Evolutionary conservation across 768 basidiomycete genomes (phyloP).

Genomic region (Zangia roseola): DNA sequence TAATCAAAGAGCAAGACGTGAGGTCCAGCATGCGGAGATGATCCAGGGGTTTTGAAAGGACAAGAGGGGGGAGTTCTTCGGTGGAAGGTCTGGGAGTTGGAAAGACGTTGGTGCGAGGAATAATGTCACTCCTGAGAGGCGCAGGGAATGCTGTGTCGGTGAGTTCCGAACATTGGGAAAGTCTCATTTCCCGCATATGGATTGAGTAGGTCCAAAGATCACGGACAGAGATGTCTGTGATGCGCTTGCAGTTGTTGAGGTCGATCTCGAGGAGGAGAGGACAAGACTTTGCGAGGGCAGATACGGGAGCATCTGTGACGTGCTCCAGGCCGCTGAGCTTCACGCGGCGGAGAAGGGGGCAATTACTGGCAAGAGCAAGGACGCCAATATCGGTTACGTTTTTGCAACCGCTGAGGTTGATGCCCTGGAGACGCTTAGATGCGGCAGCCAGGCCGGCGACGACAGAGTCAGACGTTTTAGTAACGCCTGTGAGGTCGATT

Average conservation of each 20-base stretch:
- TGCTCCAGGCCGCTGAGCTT: conserved; percentile 78
- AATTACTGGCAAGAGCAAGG: conserved; percentile 68
- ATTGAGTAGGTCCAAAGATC: conserved; percentile 79
- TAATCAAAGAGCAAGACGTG: conserved; percentile 78
- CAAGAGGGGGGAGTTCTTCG: conserved; percentile 62
- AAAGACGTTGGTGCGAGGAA: conserved; percentile 42
- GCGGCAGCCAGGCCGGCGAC: conserved; percentile 67
- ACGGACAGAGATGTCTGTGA: conserved; percentile 77
- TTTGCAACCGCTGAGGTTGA: conserved; percentile 86
- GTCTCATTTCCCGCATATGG: conserved; percentile 88
- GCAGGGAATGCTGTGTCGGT: conserved; percentile 88
- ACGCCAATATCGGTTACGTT: conserved; percentile 78
- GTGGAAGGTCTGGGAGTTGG: conserved; percentile 29
- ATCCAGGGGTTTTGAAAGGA: conserved; percentile 65
- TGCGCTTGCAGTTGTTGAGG: conserved; percentile 75
- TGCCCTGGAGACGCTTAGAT: conserved; percentile 81
- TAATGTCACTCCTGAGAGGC: conserved; percentile 42
- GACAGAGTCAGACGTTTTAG: conserved; percentile 66
- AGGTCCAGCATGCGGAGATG: conserved; percentile 92
- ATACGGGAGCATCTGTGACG: conserved; percentile 76
- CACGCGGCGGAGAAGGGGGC: conserved; percentile 80
- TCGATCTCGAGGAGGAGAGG: conserved; percentile 93
- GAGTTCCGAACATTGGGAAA: conserved; percentile 75
- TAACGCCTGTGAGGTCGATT: conserved; percentile 78
- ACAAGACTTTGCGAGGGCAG: conserved; percentile 73